Evolutionary conservation across 2,329 filamentous ascomycete species (phyloP).

Genomic region (Periconia sp.): DNA sequence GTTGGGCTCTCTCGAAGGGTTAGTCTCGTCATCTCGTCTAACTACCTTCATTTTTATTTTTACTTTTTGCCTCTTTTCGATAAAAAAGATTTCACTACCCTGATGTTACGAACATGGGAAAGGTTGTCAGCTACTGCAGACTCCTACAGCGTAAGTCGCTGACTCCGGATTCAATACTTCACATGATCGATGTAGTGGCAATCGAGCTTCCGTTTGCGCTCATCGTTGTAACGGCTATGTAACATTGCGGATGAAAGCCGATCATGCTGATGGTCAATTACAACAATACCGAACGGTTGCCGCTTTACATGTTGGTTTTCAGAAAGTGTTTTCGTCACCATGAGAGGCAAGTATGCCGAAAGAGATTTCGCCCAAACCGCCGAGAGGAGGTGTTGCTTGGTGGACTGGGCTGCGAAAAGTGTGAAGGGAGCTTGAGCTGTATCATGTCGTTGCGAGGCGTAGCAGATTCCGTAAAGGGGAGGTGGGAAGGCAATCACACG

Average conservation of each 20-base stretch:
- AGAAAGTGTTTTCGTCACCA: too few species aligned
- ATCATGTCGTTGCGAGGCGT: neutral
- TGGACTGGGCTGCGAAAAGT: too few species aligned
- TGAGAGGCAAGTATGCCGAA: too few species aligned
- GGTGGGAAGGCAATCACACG: neutral
- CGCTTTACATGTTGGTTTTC: too few species aligned
- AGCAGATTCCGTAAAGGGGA: neutral
- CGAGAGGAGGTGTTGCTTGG: too few species aligned
- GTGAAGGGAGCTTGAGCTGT: neutral
- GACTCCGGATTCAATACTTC: neutral
- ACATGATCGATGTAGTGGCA: neutral
- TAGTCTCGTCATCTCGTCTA: neutral
- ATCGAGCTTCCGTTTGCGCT: neutral
- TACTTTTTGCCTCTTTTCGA: neutral
- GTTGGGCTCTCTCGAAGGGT: too few species aligned
- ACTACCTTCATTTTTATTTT: neutral
- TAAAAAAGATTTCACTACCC: neutral
- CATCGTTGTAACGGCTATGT: neutral
- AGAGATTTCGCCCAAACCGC: too few species aligned
- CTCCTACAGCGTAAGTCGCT: neutral
- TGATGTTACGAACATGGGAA: too few species aligned
- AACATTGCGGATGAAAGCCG: neutral
- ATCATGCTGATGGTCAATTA: too few species aligned
- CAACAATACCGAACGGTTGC: too few species aligned
- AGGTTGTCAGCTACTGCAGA: neutral